A percentile compares a stretch with the other conserved stretches of the same genome.
Conservation (phyloP, 805 yeast genomes). For the Candida chauliodis region DNA sequence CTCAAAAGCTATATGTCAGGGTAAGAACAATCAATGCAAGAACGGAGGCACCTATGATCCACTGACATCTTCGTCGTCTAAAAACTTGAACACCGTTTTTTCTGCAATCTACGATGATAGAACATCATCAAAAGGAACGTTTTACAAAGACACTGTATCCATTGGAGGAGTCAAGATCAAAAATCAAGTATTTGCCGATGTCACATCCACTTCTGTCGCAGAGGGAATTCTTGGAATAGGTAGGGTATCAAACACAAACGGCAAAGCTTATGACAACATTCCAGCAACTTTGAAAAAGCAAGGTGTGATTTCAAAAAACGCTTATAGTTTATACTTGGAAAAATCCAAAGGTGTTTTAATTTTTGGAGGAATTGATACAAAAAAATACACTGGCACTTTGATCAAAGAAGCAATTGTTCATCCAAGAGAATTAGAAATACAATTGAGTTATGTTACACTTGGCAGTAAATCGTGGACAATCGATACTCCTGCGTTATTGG, state of each 20-base stretch:
- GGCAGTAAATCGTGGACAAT: conserved; percentile 8
- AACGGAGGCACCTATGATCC: not conserved
- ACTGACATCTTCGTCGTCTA: conserved; percentile 2
- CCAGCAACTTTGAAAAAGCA: conserved; percentile 28
- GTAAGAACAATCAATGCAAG: not conserved
- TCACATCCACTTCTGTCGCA: conserved; percentile 9
- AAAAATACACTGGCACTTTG: conserved; percentile 22
- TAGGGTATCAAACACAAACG: conserved; percentile 28
- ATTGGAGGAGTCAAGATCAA: conserved; percentile 11
- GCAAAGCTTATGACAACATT: conserved; percentile 25
- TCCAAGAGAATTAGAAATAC: conserved; percentile 1
- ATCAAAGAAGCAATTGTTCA: conserved; percentile 18
- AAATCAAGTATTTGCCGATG: conserved; percentile 17
- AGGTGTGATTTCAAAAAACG: conserved; percentile 31
- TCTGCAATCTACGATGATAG: conserved; percentile 10
- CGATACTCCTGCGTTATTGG: conserved; percentile 17
- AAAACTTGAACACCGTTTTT: conserved; percentile 7
- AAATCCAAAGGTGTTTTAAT: conserved; percentile 21
- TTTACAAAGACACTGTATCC: conserved; percentile 14
- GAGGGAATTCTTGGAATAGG: conserved; percentile 19
- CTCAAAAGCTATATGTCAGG: conserved; percentile 6
- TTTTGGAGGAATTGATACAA: conserved; percentile 33
- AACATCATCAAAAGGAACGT: conserved; percentile 12
- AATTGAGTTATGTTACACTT: conserved; percentile 25
- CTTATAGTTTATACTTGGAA: conserved; percentile 36